phyloP scores from a whole-genome alignment of 2,329 filamentous ascomycete genomes.

The Raffaelea albimanens region DNA sequence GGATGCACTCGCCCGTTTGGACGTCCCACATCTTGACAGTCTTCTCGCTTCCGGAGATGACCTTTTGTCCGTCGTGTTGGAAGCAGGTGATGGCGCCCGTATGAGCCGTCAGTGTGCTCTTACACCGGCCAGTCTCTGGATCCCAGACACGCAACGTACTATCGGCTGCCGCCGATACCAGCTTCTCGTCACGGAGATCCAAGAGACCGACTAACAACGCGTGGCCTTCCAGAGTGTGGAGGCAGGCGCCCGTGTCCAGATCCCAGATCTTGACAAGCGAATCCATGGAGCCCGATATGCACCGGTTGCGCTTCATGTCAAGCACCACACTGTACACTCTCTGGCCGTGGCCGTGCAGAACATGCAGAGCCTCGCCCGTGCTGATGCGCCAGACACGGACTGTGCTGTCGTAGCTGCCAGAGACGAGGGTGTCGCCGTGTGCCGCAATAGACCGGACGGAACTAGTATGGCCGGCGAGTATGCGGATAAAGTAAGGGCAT shows the following conservation, averaged over 20 bases:
- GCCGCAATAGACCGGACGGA: slow-evolving; percentile 95
- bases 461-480: slow-evolving; percentile 76
- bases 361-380: slow-evolving; percentile 78
- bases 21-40: slow-evolving; percentile 99
- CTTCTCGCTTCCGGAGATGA: slow-evolving; percentile 91
- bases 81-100: slow-evolving; percentile 98
- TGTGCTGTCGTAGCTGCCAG: slow-evolving; percentile 90
- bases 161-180: slow-evolving; percentile 92
- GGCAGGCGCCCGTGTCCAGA: slow-evolving; percentile 70
- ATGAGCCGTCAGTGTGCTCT: slow-evolving; percentile 82
- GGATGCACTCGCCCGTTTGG: slow-evolving; percentile 79
- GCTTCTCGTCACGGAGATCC: slow-evolving; percentile 77
- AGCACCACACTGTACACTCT: slow-evolving; percentile 98
- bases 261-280: slow-evolving; percentile 98
- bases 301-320: slow-evolving; percentile 83
- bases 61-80: slow-evolving; percentile 92
- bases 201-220: slow-evolving; percentile 84
- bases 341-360: slow-evolving; percentile 75
- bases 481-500: slow-evolving; percentile 90
- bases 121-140: slow-evolving; percentile 83
- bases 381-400: slow-evolving; percentile 97
- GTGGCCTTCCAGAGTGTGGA: slow-evolving; percentile 89
- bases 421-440: slow-evolving; percentile 90
- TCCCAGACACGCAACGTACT: slow-evolving; percentile 96
- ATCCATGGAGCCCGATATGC: slow-evolving; percentile 98